Conservation (phyloP, 2,329 filamentous ascomycete species). For the Fusarium caatingaense region DNA sequence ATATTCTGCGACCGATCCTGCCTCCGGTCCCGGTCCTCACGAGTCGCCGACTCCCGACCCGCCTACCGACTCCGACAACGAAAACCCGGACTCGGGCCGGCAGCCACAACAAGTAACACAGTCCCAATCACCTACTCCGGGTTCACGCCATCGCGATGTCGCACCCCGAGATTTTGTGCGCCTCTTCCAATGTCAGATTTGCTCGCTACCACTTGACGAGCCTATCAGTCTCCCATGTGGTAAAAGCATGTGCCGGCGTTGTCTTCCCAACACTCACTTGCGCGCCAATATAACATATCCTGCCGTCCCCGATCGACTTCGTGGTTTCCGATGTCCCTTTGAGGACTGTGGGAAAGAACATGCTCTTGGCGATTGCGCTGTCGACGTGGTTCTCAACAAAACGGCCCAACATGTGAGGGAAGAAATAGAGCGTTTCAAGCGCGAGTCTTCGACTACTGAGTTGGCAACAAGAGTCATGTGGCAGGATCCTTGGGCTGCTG, state of each 20-base stretch:
- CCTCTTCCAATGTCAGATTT: constrained; percentile 81
- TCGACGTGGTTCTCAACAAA: constrained; percentile 82
- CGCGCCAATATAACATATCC: constrained; percentile 83
- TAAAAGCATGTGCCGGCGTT: constrained; percentile 78
- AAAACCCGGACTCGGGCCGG: constrained; percentile 16
- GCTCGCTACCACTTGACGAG: constrained; percentile 73
- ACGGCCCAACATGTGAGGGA: constrained; percentile 70
- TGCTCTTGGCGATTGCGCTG: constrained; percentile 78
- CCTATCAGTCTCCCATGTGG: constrained; percentile 87
- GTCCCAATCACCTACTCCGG: constrained; percentile 14
- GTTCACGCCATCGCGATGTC: constrained; percentile 30
- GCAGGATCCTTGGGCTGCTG: constrained; percentile 54
- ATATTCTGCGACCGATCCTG: constrained; percentile 19
- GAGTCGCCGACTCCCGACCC: constrained; percentile 7
- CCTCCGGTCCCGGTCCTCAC: constrained; percentile 27
- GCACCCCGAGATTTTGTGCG: constrained; percentile 61
- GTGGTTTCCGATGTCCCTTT: constrained; percentile 82
- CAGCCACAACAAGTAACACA: constrained; percentile 16
- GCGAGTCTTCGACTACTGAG: constrained; percentile 38
- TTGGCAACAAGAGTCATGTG: constrained; percentile 55
- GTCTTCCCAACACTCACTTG: constrained; percentile 74
- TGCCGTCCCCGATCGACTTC: constrained; percentile 70
- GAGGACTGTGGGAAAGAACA: constrained; percentile 75
- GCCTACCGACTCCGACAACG: constrained; percentile 16
- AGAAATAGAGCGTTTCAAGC: constrained; percentile 60